Conservation (phyloP, 2,329 filamentous ascomycete species). For the Pseudogymnoascus sp. region DNA sequence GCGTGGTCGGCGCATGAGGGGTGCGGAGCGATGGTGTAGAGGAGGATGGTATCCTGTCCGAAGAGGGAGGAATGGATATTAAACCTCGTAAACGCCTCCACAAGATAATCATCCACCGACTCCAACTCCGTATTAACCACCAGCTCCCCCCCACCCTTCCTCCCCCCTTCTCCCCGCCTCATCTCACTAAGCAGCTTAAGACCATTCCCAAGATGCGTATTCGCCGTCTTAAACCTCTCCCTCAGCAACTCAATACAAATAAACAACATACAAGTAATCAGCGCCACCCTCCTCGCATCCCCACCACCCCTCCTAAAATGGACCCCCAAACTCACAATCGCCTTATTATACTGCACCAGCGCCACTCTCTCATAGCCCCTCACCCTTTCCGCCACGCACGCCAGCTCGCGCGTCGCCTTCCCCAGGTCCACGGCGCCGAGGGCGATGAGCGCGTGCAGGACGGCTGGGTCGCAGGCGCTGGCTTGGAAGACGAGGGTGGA, state of each 20-base stretch:
- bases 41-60: slow-evolving; percentile 17
- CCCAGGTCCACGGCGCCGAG: slow-evolving; percentile 34
- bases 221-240: slow-evolving; percentile 32
- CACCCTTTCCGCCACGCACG: slow-evolving; percentile 25
- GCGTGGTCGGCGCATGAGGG: not conserved
- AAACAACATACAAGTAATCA: slow-evolving; percentile 44
- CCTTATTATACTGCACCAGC: slow-evolving; percentile 43
- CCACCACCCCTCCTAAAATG: slow-evolving; percentile 31
- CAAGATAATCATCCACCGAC: slow-evolving; percentile 36
- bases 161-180: not conserved
- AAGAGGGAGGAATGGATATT: slow-evolving; percentile 29
- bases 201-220: slow-evolving; percentile 38
- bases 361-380: slow-evolving; percentile 30
- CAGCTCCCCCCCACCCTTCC: not conserved
- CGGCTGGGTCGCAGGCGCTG: slow-evolving; percentile 29
- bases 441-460: slow-evolving; percentile 35
- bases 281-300: slow-evolving; percentile 27
- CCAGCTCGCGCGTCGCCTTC: not conserved
- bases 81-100: slow-evolving; percentile 33
- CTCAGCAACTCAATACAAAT: slow-evolving; percentile 48
- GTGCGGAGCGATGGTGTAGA: not conserved
- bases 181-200: slow-evolving; percentile 32
- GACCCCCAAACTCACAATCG: slow-evolving; percentile 36
- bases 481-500: slow-evolving; percentile 35
- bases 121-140: slow-evolving; percentile 19